Evolutionary conservation across 2,329 filamentous ascomycete genomes (phyloP).

Genomic region (Cercospora sesami): DNA sequence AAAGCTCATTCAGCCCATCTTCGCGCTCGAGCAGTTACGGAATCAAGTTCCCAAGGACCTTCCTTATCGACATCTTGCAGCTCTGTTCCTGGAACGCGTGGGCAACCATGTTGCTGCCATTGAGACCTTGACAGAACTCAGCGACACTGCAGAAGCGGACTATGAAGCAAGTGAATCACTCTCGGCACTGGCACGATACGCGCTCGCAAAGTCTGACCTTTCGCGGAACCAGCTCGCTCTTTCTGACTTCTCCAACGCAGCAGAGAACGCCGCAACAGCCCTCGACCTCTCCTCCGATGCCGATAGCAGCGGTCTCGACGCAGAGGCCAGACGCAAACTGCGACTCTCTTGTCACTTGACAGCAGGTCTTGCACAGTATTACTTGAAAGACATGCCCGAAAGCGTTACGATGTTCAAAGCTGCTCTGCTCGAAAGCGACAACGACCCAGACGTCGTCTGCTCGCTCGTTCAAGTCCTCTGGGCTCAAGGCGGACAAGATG

Average conservation of each 20-base stretch:
- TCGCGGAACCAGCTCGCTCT: constrained; percentile 77
- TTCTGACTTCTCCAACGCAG: constrained; percentile 64
- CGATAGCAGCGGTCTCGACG: constrained; percentile 60
- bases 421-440: constrained; percentile 73
- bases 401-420: constrained; percentile 78
- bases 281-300: constrained; percentile 75
- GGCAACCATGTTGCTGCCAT: constrained; percentile 67
- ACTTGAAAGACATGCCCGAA: constrained; percentile 62
- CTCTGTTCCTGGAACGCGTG: constrained; percentile 79
- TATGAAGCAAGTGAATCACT: constrained; percentile 82
- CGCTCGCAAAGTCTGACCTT: constrained; percentile 81
- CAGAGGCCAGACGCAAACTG: constrained; percentile 66
- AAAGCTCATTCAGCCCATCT: constrained; percentile 77
- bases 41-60: constrained; percentile 70
- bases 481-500: constrained; percentile 76
- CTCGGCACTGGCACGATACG: constrained; percentile 71
- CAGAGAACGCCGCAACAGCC: constrained; percentile 77
- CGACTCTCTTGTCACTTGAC: constrained; percentile 84
- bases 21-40: constrained; percentile 80
- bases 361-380: constrained; percentile 79
- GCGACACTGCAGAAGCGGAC: constrained; percentile 69
- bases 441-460: constrained; percentile 80
- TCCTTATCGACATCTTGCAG: constrained; percentile 72
- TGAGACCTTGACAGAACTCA: constrained; percentile 64
- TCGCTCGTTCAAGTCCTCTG: constrained; percentile 88